These are phyloP conservation scores for Lactarius akahatsu DNA, from an alignment of 768 basidiomycete species.

Conservation along the genomic window DNA sequence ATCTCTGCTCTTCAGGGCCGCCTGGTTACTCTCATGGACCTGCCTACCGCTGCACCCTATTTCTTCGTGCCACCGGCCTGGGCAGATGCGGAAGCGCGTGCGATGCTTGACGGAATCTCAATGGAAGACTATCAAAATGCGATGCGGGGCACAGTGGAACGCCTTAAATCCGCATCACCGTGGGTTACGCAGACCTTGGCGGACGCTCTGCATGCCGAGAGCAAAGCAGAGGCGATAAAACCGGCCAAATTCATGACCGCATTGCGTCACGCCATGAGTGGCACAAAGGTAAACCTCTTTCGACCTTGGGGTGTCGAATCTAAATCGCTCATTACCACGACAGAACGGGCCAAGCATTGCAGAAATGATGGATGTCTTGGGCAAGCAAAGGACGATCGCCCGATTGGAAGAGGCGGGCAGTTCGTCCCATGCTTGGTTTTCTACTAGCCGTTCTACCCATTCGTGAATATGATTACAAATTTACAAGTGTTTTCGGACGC, in stretches of 20 bases:
- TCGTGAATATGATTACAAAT: not conserved
- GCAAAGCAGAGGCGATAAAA: conserved; percentile 40
- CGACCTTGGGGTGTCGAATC: not conserved
- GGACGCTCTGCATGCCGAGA: conserved; percentile 46
- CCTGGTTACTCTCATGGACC: conserved; percentile 65
- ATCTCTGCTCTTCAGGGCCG: conserved; percentile 56
- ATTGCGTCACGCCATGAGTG: conserved; percentile 76
- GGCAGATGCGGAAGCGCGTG: conserved; percentile 50
- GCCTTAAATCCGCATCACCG: conserved; percentile 33
- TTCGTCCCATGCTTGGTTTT: conserved; percentile 16
- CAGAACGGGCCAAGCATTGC: conserved; percentile 38
- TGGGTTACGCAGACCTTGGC: conserved; percentile 44
- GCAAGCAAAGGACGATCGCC: conserved; percentile 33
- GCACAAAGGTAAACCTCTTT: conserved; percentile 61
- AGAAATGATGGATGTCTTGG: conserved; percentile 36
- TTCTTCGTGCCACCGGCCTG: conserved; percentile 76
- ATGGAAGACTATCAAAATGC: conserved; percentile 43
- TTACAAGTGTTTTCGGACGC: conserved; percentile 11
- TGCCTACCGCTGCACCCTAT: conserved; percentile 66
- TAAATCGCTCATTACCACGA: not conserved
- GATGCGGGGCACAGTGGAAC: conserved; percentile 36
- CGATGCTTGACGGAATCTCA: conserved; percentile 48
- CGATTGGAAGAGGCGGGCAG: conserved; percentile 29
- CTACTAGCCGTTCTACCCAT: conserved; percentile 7
- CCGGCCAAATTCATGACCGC: conserved; percentile 65